Evolutionary conservation across 768 basidiomycete genomes (phyloP).

Genomic region (Chalciporus chontae): DNA sequence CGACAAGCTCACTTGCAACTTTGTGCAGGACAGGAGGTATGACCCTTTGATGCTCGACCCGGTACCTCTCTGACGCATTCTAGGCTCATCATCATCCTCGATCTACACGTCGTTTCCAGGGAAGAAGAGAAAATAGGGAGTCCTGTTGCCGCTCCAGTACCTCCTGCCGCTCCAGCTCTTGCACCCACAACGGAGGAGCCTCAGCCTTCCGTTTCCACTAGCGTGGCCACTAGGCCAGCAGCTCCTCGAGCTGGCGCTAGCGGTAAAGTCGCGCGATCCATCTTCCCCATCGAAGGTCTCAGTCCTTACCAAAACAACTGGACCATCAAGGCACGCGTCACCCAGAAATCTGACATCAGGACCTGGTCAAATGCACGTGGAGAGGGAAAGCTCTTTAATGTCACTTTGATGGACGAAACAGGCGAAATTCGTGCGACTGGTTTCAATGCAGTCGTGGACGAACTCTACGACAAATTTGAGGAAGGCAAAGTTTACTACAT

Average conservation of each 20-base stretch:
- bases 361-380: slow-evolving; percentile 87
- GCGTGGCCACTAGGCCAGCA: slow-evolving; percentile 3
- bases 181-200: slow-evolving; percentile 23
- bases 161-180: slow-evolving; percentile 15
- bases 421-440: slow-evolving; percentile 89
- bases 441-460: slow-evolving; percentile 84
- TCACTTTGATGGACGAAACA: slow-evolving; percentile 92
- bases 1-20: slow-evolving; percentile 76
- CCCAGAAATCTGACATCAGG: slow-evolving; percentile 83
- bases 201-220: slow-evolving; percentile 23
- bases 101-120: slow-evolving; percentile 52
- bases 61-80: slow-evolving; percentile 4
- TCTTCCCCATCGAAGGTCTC: slow-evolving; percentile 89
- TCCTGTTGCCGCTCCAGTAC: slow-evolving; percentile 39
- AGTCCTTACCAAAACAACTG: slow-evolving; percentile 98
- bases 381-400: slow-evolving; percentile 92
- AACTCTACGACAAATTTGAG: slow-evolving; percentile 77
- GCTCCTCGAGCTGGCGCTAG: slow-evolving; percentile 11
- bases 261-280: slow-evolving; percentile 24
- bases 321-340: slow-evolving; percentile 95
- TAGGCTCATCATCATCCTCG: slow-evolving; percentile 82
- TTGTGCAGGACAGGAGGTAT: slow-evolving; percentile 81
- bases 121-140: slow-evolving; percentile 72
- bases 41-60: slow-evolving; percentile 15
- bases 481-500: slow-evolving; percentile 93